Conservation (phyloP, 2,329 filamentous ascomycete genomes). For the Aspergillus pseudonomiae region DNA sequence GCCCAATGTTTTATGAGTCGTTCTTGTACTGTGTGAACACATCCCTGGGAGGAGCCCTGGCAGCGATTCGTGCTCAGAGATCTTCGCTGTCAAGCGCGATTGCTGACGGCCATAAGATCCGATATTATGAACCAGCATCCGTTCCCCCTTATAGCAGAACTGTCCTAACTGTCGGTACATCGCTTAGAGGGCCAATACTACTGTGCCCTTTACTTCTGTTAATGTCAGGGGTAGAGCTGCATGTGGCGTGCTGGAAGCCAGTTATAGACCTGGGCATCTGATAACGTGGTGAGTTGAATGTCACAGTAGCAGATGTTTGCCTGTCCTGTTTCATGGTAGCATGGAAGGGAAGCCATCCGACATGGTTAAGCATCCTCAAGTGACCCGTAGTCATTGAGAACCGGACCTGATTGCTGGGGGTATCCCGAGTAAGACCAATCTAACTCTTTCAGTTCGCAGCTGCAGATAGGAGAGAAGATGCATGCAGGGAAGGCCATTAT, state of each 20-base stretch:
- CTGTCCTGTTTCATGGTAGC: not conserved
- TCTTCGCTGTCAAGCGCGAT: not conserved
- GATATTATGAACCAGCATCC: not conserved
- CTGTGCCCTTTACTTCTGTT: not conserved
- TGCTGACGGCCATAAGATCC: not conserved
- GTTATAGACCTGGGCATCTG: not conserved
- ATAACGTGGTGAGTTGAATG: not conserved
- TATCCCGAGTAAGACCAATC: not conserved
- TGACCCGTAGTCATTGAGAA: not conserved
- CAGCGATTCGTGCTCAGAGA: not conserved
- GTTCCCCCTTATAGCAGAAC: not conserved
- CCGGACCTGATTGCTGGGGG: not conserved
- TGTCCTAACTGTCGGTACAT: not conserved
- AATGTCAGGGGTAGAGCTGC: not conserved
- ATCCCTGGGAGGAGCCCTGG: not conserved
- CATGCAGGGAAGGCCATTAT: not conserved
- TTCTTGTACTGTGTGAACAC: not conserved
- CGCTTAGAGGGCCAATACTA: not conserved
- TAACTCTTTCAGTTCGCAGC: not conserved
- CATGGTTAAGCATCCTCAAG: not conserved
- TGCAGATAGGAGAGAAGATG: not conserved
- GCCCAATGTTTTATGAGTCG: not conserved
- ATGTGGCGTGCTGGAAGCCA: not conserved
- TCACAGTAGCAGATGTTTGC: conserved; percentile 1
- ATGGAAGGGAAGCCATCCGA: not conserved